phyloP scores from a whole-genome alignment of 108 stramenopile species.

The Pseudonitzschia delicatissima region DNA sequence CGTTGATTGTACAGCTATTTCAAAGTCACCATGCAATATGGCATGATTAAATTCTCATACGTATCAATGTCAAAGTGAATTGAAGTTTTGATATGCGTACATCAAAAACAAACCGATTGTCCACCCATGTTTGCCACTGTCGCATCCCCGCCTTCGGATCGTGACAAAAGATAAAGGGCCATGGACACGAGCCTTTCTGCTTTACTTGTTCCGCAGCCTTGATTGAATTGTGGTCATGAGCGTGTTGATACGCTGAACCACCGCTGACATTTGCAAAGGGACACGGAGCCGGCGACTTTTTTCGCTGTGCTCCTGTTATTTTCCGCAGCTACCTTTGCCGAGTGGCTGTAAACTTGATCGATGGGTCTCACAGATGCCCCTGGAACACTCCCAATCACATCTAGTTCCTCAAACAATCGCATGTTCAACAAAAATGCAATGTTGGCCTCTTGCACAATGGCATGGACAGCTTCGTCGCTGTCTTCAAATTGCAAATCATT shows the following conservation, averaged over 20 bases:
- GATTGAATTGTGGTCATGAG: background rate
- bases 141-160: slow-evolving; percentile 58
- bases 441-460: slow-evolving; percentile 83
- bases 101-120: slow-evolving; percentile 44
- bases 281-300: slow-evolving; percentile 23
- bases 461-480: slow-evolving; percentile 39
- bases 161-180: slow-evolving; percentile 87
- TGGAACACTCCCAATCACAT: slow-evolving; percentile 57
- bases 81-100: slow-evolving; percentile 26
- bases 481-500: slow-evolving; percentile 50
- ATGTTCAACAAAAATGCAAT: slow-evolving; percentile 87
- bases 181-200: slow-evolving; percentile 59
- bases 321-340: background rate
- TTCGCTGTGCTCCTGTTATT: background rate
- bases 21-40: no score
- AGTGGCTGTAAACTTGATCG: slow-evolving; percentile 39
- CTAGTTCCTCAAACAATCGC: slow-evolving; percentile 89
- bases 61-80: no score
- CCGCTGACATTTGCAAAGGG: slow-evolving; percentile 40
- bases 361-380: slow-evolving; percentile 66
- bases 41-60: no score
- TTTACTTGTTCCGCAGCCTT: background rate
- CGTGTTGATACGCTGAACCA: slow-evolving; percentile 23
- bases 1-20: no score
- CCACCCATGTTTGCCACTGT: slow-evolving; percentile 83